These are phyloP conservation scores for Aureobasidium melanogenum DNA, from an alignment of 2,329 filamentous ascomycete species.

Conservation along the genomic window DNA sequence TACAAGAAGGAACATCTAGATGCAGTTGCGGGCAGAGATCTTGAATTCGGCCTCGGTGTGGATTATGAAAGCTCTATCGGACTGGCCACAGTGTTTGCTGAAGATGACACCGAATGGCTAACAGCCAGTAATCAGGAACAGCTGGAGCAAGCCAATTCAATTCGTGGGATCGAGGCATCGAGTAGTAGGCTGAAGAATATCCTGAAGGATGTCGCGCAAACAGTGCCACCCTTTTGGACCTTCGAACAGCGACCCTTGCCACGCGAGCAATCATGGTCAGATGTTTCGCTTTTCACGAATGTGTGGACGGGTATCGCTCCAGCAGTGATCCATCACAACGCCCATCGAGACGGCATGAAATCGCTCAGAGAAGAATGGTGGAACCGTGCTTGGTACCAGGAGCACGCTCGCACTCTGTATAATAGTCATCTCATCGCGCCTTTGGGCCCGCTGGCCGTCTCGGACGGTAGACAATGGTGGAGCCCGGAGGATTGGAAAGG, in stretches of 20 bases:
- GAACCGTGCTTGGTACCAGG: slow-evolving; percentile 10
- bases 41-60: slow-evolving; percentile 23
- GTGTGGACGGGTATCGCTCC: slow-evolving; percentile 12
- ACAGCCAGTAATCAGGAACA: slow-evolving; percentile 14
- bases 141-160: slow-evolving; percentile 14
- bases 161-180: slow-evolving; percentile 8
- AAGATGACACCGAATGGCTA: slow-evolving; percentile 22
- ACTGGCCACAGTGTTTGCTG: slow-evolving; percentile 20
- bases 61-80: slow-evolving; percentile 21
- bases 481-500: neutral
- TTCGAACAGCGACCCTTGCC: slow-evolving; percentile 9
- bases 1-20: slow-evolving; percentile 17
- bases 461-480: slow-evolving; percentile 25
- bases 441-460: slow-evolving; percentile 22
- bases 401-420: slow-evolving; percentile 13
- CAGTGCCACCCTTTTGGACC: slow-evolving; percentile 13
- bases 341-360: slow-evolving; percentile 3
- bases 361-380: slow-evolving; percentile 4
- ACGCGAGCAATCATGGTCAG: slow-evolving; percentile 10
- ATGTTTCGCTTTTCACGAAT: slow-evolving; percentile 13
- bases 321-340: slow-evolving; percentile 13
- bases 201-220: slow-evolving; percentile 16
- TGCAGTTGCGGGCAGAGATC: slow-evolving; percentile 26
- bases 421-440: slow-evolving; percentile 11
- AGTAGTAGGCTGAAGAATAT: slow-evolving; percentile 13